phyloP scores from a whole-genome alignment of 2,329 filamentous ascomycete species.

The Endoconidiophora polonica region DNA sequence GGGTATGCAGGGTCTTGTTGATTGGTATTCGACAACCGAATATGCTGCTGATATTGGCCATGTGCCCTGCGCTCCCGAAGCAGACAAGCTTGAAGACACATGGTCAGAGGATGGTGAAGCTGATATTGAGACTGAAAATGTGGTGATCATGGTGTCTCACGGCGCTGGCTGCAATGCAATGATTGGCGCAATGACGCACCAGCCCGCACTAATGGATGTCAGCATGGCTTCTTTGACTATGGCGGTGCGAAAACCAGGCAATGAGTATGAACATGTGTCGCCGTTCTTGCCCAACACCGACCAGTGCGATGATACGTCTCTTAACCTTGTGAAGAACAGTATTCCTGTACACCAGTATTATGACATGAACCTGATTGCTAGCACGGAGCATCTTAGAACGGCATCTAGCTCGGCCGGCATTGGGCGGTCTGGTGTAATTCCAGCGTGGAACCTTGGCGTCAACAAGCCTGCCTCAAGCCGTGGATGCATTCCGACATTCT shows the following conservation, averaged over 20 bases:
- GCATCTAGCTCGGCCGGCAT: constrained; percentile 22
- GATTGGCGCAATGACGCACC: constrained; percentile 78
- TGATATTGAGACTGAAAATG: constrained; percentile 52
- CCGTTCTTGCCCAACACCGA: constrained; percentile 15
- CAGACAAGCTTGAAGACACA: constrained; percentile 16
- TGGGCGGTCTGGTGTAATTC: constrained; percentile 17
- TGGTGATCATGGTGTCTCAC: constrained; percentile 80
- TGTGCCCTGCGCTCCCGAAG: constrained; percentile 18
- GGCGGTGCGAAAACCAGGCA: constrained; percentile 47
- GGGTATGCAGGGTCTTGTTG: constrained; percentile 61
- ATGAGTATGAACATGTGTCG: constrained; percentile 22
- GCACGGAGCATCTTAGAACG: constrained; percentile 52
- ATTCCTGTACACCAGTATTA: constrained; percentile 44
- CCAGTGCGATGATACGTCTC: constrained; percentile 15
- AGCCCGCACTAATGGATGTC: constrained; percentile 81
- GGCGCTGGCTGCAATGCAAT: constrained; percentile 92
- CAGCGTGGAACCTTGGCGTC: constrained; percentile 7
- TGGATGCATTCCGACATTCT: constrained; percentile 21
- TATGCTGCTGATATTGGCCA: constrained; percentile 35
- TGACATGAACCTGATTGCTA: constrained; percentile 59
- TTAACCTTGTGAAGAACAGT: constrained; percentile 15
- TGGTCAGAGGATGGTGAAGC: constrained; percentile 29
- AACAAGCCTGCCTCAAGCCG: constrained; percentile 22
- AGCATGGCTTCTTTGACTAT: constrained; percentile 82
- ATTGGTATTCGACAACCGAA: constrained; percentile 57